phyloP scores from a whole-genome alignment of 2,329 filamentous ascomycete genomes.

The Epichloe gansuensis region DNA sequence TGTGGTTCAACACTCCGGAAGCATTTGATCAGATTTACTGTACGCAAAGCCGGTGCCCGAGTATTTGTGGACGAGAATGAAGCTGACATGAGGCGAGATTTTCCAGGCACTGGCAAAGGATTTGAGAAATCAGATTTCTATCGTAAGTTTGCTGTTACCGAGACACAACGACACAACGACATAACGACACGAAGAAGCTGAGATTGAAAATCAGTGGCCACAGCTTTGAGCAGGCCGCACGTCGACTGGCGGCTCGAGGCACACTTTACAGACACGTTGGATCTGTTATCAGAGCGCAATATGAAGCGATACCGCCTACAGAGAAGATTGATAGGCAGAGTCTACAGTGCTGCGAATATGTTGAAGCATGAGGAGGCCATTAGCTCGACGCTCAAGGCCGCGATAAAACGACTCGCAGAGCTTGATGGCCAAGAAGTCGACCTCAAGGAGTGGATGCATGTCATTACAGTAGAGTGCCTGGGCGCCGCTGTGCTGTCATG shows the following conservation, averaged over 20 bases:
- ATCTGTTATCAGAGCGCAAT: conserved; percentile 38
- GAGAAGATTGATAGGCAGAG: conserved; percentile 35
- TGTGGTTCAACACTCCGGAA: conserved; percentile 38
- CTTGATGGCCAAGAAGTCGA: conserved; percentile 30
- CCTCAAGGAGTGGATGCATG: conserved; percentile 45
- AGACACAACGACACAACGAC: no score
- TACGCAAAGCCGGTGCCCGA: conserved; percentile 13
- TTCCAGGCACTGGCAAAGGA: conserved; percentile 31
- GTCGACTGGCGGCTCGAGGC: conserved; percentile 26
- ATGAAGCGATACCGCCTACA: conserved; percentile 35
- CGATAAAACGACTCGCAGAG: conserved; percentile 22
- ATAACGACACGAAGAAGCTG: neutral
- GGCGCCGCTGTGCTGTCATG: conserved; percentile 37
- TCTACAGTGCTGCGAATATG: conserved; percentile 32
- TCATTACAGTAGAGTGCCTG: conserved; percentile 39
- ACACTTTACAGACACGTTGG: conserved; percentile 32
- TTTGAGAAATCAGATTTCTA: conserved; percentile 43
- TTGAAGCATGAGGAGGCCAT: conserved; percentile 28
- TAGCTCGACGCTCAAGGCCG: conserved; percentile 26
- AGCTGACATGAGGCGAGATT: neutral
- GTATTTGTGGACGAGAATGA: neutral
- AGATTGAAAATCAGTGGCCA: conserved; percentile 25
- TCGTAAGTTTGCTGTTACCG: conserved; percentile 20
- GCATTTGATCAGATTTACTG: conserved; percentile 37
- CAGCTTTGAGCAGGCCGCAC: conserved; percentile 7